Conservation (phyloP, 345 rosid genomes). For the Noccaea bulbosa region DNA sequence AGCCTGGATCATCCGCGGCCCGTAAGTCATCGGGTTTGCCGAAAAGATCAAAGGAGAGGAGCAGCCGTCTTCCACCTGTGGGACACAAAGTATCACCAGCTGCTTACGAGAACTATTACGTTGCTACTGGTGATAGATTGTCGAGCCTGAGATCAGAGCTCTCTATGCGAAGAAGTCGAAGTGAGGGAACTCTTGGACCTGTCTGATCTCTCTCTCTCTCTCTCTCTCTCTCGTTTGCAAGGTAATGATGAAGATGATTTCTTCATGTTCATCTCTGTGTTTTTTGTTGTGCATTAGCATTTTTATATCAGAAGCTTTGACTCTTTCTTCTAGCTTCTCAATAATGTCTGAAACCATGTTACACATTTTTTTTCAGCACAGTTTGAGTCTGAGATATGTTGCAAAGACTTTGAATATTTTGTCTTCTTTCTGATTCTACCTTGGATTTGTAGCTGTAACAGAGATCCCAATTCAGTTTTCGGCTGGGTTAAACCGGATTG, state of each 20-base stretch:
- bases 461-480: background rate
- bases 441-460: too few relatives aligned
- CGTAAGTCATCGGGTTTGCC: conserved; percentile 56
- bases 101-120: conserved; percentile 46
- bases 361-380: conserved; percentile 33
- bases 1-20: conserved; percentile 56
- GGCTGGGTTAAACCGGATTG: background rate
- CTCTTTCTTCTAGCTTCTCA: conserved; percentile 36
- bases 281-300: conserved; percentile 36
- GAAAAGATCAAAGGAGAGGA: conserved; percentile 58
- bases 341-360: conserved; percentile 41
- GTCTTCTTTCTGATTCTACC: background rate
- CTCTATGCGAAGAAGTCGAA: conserved; percentile 68
- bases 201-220: conserved; percentile 36
- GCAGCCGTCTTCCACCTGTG: conserved; percentile 57
- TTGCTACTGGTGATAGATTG: conserved; percentile 56
- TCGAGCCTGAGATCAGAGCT: conserved; percentile 53
- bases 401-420: conserved; percentile 10
- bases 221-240: background rate
- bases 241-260: conserved; percentile 31
- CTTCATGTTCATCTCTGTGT: conserved; percentile 22
- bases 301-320: conserved; percentile 28
- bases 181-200: conserved; percentile 71
- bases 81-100: conserved; percentile 55
- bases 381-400: conserved; percentile 21